Conservation (phyloP, 2,329 filamentous ascomycete species). For the Neoscytalidium dimidiatum region DNA sequence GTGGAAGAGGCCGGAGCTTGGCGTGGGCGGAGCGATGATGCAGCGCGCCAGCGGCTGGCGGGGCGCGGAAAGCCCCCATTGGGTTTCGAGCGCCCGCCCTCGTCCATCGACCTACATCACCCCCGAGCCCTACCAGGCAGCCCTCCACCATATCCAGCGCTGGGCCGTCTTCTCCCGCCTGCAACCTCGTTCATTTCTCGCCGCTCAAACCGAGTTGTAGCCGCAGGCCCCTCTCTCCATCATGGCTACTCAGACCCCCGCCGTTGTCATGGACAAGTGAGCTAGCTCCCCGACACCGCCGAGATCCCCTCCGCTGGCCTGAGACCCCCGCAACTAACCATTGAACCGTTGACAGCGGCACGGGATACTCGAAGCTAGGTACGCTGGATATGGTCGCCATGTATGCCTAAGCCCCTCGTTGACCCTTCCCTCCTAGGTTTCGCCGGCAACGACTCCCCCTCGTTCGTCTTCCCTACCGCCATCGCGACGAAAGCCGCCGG, state of each 20-base stretch:
- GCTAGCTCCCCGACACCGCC: constrained; percentile 18
- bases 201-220: constrained; percentile 20
- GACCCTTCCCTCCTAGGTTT: constrained; percentile 66
- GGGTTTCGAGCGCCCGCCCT: constrained; percentile 17
- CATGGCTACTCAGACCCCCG: constrained; percentile 98
- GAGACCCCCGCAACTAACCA: constrained; percentile 38
- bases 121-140: constrained; percentile 19
- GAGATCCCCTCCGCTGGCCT: constrained; percentile 18
- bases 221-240: constrained; percentile 33
- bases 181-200: constrained; percentile 23
- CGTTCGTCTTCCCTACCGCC: constrained; percentile 97
- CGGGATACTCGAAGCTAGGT: constrained; percentile 99
- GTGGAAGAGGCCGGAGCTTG: constrained; percentile 8
- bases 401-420: constrained; percentile 29
- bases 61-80: constrained; percentile 18
- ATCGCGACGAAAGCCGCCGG: constrained; percentile 88
- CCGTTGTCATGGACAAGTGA: constrained; percentile 99
- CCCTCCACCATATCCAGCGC: constrained; percentile 9
- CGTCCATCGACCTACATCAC: constrained; percentile 20
- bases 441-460: constrained; percentile 97
- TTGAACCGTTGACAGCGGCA: constrained; percentile 69
- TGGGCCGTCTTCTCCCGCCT: constrained; percentile 23
- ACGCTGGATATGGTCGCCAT: constrained; percentile 37
- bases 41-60: constrained; percentile 1
- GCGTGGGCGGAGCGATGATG: constrained; percentile 18